Evolutionary conservation across 352 stramenopile species (phyloP).

Genomic region (Globisporangium uncinulatum): DNA sequence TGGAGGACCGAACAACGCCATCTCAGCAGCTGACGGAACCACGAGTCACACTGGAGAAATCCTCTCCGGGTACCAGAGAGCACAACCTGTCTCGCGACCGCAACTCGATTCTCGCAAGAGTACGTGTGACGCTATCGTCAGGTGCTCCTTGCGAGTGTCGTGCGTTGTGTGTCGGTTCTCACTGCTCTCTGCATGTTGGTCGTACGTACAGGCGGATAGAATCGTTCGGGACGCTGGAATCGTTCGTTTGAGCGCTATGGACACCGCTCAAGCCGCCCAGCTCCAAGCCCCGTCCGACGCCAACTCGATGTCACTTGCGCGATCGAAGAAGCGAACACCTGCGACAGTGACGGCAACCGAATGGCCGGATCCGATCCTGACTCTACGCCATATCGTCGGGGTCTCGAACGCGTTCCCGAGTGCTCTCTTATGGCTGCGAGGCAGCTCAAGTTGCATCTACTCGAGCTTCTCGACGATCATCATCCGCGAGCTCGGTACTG

Average conservation of each 20-base stretch:
- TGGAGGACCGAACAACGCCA: no score
- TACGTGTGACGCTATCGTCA: not conserved
- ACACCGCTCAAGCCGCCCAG: not conserved
- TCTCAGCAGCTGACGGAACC: not conserved
- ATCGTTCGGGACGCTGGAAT: constrained; percentile 40
- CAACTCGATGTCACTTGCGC: not conserved
- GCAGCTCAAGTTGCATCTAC: constrained; percentile 46
- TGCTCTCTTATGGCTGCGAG: constrained; percentile 43
- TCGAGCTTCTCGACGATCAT: constrained; percentile 62
- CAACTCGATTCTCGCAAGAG: constrained; percentile 28
- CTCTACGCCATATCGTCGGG: constrained; percentile 49
- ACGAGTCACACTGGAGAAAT: constrained; percentile 1
- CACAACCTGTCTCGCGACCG: constrained; percentile 29
- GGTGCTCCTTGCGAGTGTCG: no score
- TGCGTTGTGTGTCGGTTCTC: not conserved
- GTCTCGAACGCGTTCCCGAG: constrained; percentile 48
- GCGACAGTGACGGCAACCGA: constrained; percentile 33
- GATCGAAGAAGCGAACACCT: constrained; percentile 4
- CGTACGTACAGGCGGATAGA: constrained; percentile 26
- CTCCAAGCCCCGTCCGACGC: not conserved
- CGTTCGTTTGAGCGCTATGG: not conserved
- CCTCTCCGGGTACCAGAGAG: constrained; percentile 15
- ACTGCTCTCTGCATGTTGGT: not conserved
- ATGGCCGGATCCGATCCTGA: constrained; percentile 64
- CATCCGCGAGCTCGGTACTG: constrained; percentile 28